These are phyloP conservation scores for Boletus tomentosulus DNA, from an alignment of 768 basidiomycete genomes.

Conservation along the genomic window DNA sequence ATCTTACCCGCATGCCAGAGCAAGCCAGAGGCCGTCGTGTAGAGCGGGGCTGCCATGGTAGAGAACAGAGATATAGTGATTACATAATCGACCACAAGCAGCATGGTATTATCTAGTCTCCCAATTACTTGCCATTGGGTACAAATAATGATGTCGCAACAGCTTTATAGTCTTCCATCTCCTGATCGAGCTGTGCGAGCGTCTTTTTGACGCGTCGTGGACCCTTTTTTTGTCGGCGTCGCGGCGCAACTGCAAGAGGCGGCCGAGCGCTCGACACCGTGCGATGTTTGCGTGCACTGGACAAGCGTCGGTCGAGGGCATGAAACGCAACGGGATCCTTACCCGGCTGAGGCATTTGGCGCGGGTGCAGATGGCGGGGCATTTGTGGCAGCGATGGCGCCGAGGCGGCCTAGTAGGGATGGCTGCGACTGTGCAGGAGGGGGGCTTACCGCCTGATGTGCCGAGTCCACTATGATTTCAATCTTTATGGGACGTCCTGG, in stretches of 20 bases:
- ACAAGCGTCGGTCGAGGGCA: slow-evolving; percentile 2
- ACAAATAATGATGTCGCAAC: slow-evolving; percentile 16
- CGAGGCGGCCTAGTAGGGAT: slow-evolving; percentile 39
- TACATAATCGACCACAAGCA: slow-evolving; percentile 15
- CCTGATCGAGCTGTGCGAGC: slow-evolving; percentile 61
- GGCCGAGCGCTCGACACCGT: slow-evolving; percentile 7
- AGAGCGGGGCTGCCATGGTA: slow-evolving; percentile 84
- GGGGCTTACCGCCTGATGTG: slow-evolving; percentile 17
- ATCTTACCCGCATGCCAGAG: slow-evolving; percentile 95
- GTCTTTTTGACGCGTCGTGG: slow-evolving; percentile 72
- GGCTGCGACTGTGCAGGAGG: slow-evolving; percentile 28
- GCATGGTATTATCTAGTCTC: not conserved
- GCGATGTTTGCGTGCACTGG: slow-evolving; percentile 20
- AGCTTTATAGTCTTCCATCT: slow-evolving; percentile 78
- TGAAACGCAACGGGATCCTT: slow-evolving; percentile 1
- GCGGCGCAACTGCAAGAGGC: slow-evolving; percentile 28
- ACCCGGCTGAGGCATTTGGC: slow-evolving; percentile 17
- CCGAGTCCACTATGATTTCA: slow-evolving; percentile 54
- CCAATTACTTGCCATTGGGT: slow-evolving; percentile 13
- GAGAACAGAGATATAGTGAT: slow-evolving; percentile 3
- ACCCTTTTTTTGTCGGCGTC: slow-evolving; percentile 61
- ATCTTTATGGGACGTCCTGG: slow-evolving; percentile 65
- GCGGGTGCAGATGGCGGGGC: slow-evolving; percentile 1
- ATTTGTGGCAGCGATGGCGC: slow-evolving; percentile 9
- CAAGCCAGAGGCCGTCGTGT: slow-evolving; percentile 84